Evolutionary conservation across 805 yeast species (phyloP), one percentile per base, ranked within the genome.

Genomic region (Candida awuae): DNA sequence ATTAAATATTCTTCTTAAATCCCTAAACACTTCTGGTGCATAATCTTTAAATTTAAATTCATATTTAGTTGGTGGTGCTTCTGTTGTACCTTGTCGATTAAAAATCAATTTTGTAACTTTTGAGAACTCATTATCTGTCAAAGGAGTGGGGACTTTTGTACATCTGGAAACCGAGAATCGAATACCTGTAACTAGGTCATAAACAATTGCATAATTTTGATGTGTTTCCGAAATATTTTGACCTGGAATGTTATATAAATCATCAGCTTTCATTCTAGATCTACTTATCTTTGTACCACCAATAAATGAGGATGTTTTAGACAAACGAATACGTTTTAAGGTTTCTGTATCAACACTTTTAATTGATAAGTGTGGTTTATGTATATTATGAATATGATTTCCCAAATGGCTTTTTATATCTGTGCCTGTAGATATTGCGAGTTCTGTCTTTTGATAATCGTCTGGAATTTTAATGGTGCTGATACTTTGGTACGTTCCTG

Each of bases 11-110:
- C 74, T 65, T 38, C 98, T 67, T 39, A 92, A 63, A 49, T 85
- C 94, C 31, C 97, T 67, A 58, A 92, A 92, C 4, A 92, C 97
- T 59, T 81, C 85, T 0, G 99, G 99, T 16, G 87, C 73, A 62
- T 92, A 92, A 59, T 92, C 99, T 63, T 92, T 92, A 61, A 92
- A 92, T 59, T 90, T 90, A 68, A 92, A 92, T 49, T 88, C 96
- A 62, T 88, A 88, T 58, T 84, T 86, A 0, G 97, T 83, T 0
- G 95, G 85, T 0, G 97, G 97, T 0, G 95, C 86, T 48, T 81
- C 65, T 53, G 86, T 94, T 51, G 82, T 84, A 2, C 97, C 97
- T 46, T 75, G 79, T 54, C 80, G 71, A 53, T 84, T 94, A 60
- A 92, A 94, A 14, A 92, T 82, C 39, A 90, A 66, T 58, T 92